Conservation (phyloP, 208 protist species). For the Naegleria fowleri region DNA sequence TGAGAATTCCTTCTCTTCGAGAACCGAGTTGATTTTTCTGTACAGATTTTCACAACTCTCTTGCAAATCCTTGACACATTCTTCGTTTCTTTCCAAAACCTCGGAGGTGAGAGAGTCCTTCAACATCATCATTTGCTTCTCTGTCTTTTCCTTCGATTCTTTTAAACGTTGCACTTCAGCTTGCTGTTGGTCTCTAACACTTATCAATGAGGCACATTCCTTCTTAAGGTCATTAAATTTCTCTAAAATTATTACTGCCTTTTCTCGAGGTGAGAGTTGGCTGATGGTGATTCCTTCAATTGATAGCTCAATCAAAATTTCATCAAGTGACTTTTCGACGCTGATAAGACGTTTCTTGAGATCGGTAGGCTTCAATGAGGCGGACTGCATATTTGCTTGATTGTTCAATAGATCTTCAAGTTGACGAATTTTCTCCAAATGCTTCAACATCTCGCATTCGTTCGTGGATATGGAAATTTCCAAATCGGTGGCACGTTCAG, state of each 20-base stretch:
- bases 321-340: background rate
- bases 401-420: background rate
- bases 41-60: background rate
- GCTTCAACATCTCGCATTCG: conserved; percentile 17
- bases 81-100: background rate
- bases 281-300: background rate
- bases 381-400: background rate
- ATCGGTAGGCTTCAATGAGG: background rate
- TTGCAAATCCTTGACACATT: background rate
- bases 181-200: background rate
- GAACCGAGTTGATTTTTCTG: background rate
- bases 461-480: background rate
- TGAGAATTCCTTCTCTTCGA: background rate
- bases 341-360: background rate
- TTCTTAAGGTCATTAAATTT: conserved; percentile 50
- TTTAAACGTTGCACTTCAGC: background rate
- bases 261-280: background rate
- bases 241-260: background rate
- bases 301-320: background rate
- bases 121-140: background rate
- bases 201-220: background rate
- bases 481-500: background rate
- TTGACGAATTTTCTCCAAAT: background rate
- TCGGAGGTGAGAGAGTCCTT: background rate
- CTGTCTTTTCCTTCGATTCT: background rate